These are phyloP conservation scores for Crithidia acanthocephali DNA, from an alignment of 208 protist genomes.

Conservation along the genomic window DNA sequence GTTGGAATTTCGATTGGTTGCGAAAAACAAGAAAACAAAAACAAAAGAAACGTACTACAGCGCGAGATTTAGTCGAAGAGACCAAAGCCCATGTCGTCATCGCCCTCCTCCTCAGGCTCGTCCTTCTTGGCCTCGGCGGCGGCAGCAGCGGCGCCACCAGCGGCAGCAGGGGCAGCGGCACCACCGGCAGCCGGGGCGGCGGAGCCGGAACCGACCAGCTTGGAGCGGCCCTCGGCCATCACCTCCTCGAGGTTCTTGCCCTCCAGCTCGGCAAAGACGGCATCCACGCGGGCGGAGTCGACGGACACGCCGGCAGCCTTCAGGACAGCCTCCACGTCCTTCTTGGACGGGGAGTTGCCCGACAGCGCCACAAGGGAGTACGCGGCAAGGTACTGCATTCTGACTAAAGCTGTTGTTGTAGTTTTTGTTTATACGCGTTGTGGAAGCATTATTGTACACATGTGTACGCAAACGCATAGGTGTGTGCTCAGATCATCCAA, in stretches of 20 bases:
- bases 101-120: constrained; percentile 79
- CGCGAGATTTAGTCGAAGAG: constrained; percentile 87
- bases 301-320: constrained; percentile 85
- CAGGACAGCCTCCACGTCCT: constrained; percentile 89
- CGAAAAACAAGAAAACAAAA: constrained; percentile 17
- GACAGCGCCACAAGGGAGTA: constrained; percentile 90
- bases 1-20: background rate
- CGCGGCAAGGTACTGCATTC: constrained; percentile 95
- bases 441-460: background rate
- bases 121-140: constrained; percentile 56
- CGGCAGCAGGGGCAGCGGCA: constrained; percentile 45
- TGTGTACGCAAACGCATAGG: background rate
- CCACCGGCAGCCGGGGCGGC: constrained; percentile 45
- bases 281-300: constrained; percentile 70
- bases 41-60: constrained; percentile 12
- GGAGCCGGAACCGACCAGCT: constrained; percentile 84
- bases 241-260: constrained; percentile 94
- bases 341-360: constrained; percentile 83
- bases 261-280: constrained; percentile 83
- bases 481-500: no score
- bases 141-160: constrained; percentile 49
- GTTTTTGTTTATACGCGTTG: background rate
- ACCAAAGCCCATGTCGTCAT: constrained; percentile 92
- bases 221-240: constrained; percentile 85
- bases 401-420: constrained; percentile 2